Conservation (phyloP, 192 early-diverging fungal genomes). For the Backusella parvicylindrica region DNA sequence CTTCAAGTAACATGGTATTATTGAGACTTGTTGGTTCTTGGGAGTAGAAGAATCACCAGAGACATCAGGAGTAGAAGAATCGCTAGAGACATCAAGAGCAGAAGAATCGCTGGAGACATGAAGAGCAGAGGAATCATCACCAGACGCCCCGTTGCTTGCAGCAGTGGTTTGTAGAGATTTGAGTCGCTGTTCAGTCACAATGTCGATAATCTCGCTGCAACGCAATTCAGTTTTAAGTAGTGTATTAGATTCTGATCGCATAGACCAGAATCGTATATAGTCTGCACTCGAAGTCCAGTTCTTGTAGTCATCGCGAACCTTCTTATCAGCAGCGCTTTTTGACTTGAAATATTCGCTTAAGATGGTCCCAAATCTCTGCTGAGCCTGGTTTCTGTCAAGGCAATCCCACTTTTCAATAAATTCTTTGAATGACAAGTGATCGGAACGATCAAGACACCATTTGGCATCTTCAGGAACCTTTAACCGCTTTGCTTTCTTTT, state of each 20-base stretch:
- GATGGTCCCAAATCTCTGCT: constrained; percentile 15
- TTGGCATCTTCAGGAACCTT: constrained; percentile 2
- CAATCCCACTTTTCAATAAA: constrained; percentile 20
- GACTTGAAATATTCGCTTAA: constrained; percentile 10
- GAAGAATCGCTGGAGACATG: background rate
- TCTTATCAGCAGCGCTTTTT: background rate
- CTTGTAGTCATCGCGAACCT: constrained; percentile 10
- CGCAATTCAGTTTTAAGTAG: constrained; percentile 1
- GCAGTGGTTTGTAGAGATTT: constrained; percentile 14
- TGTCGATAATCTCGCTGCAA: constrained; percentile 13
- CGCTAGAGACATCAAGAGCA: too few relatives aligned
- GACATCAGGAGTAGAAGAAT: too few relatives aligned
- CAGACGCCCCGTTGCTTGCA: background rate
- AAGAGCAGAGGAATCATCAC: background rate
- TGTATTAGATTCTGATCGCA: background rate
- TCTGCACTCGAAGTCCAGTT: constrained; percentile 2
- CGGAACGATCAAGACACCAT: constrained; percentile 17
- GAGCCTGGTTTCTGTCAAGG: constrained; percentile 13
- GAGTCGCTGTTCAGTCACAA: constrained; percentile 14
- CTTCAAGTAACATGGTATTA: background rate
- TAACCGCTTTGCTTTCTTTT: constrained; percentile 7
- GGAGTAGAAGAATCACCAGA: background rate
- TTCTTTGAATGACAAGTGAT: constrained; percentile 11
- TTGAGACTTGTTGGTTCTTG: background rate
- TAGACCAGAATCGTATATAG: constrained; percentile 16